Evolutionary conservation across 2,329 filamentous ascomycete species (phyloP).

Genomic region (Talaromyces marneffei): DNA sequence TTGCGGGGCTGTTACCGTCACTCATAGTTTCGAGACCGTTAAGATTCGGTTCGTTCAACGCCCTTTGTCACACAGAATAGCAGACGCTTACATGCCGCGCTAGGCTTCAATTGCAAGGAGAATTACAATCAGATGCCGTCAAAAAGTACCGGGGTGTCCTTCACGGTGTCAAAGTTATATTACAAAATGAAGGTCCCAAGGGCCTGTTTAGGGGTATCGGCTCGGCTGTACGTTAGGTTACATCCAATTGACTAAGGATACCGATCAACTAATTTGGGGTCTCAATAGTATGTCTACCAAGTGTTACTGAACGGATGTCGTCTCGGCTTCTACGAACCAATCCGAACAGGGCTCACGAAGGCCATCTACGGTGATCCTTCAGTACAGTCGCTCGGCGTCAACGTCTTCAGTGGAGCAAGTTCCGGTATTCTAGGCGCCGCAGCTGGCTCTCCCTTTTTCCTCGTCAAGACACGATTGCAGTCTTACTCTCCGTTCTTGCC

Average conservation of each 20-base stretch:
- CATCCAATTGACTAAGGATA: background rate
- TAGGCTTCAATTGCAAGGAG: constrained; percentile 92
- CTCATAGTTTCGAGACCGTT: constrained; percentile 96
- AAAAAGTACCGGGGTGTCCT: constrained; percentile 86
- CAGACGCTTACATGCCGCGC: background rate
- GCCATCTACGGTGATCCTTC: constrained; percentile 65
- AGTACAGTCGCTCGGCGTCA: constrained; percentile 81
- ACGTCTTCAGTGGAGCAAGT: constrained; percentile 84
- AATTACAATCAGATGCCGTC: constrained; percentile 79
- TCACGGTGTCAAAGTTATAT: constrained; percentile 83
- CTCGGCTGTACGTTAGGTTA: constrained; percentile 56
- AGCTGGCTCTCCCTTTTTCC: constrained; percentile 93
- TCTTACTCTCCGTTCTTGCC: constrained; percentile 88
- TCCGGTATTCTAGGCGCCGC: constrained; percentile 88
- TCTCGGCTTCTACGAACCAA: constrained; percentile 93
- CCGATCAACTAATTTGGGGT: background rate
- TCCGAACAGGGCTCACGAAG: constrained; percentile 65
- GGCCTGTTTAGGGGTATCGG: constrained; percentile 86
- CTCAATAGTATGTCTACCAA: constrained; percentile 76
- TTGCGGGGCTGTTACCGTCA: constrained; percentile 94
- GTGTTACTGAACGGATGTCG: constrained; percentile 94
- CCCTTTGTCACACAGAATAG: background rate
- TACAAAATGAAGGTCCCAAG: constrained; percentile 79
- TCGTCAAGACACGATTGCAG: constrained; percentile 93
- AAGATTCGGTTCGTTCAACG: constrained; percentile 73